Evolutionary conservation across 2,329 filamentous ascomycete genomes (phyloP).

Genomic region (Meredithiella fracta): DNA sequence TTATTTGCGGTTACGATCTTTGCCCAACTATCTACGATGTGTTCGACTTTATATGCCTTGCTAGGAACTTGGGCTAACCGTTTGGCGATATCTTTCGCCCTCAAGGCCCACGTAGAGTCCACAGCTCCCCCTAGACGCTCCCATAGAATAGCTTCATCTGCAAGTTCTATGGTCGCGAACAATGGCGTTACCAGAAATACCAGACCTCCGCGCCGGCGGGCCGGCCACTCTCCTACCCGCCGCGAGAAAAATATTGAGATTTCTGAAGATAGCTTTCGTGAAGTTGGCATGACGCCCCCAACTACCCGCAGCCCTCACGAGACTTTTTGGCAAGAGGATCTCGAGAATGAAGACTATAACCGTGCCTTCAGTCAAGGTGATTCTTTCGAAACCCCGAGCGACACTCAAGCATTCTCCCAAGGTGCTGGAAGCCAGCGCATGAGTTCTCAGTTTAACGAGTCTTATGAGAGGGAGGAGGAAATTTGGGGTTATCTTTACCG

Average conservation of each 20-base stretch:
- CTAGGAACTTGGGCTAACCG: slow-evolving; percentile 6
- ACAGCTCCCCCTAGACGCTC: slow-evolving; percentile 9
- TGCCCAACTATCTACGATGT: slow-evolving; percentile 1
- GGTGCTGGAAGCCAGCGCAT: slow-evolving; percentile 25
- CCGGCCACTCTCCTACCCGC: background rate
- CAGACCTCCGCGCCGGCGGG: background rate
- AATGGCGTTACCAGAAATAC: background rate
- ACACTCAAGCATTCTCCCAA: slow-evolving; percentile 13
- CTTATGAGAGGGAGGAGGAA: slow-evolving; percentile 67
- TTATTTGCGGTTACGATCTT: background rate
- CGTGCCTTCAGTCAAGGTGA: slow-evolving; percentile 4
- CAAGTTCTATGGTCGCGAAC: background rate
- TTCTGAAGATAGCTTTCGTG: background rate
- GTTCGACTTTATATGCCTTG: background rate
- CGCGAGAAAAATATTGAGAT: background rate
- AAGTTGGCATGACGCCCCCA: slow-evolving; percentile 2
- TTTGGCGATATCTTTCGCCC: background rate
- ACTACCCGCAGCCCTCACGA: background rate
- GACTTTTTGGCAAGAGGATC: background rate
- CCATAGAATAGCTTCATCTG: slow-evolving; percentile 1
- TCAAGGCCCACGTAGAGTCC: slow-evolving; percentile 3
- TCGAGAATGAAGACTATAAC: slow-evolving; percentile 6
- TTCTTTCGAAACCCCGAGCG: background rate
- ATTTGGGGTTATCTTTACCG: slow-evolving; percentile 95
- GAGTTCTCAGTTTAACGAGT: slow-evolving; percentile 38